phyloP scores from a whole-genome alignment of 2,329 filamentous ascomycete species.

The Allantophomopsis cytisporea region DNA sequence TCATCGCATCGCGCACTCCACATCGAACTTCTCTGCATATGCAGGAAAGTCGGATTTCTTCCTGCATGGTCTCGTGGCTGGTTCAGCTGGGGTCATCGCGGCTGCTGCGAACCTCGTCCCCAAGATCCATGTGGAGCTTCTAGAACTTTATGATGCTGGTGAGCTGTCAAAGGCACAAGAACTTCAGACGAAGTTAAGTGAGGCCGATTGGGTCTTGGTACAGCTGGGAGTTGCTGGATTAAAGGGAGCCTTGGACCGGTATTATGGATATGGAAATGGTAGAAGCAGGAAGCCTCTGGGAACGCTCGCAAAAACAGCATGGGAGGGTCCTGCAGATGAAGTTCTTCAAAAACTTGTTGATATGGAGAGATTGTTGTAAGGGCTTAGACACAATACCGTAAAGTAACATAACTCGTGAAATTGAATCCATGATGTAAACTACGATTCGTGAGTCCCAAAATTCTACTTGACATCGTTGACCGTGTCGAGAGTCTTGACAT shows the following conservation, averaged over 20 bases:
- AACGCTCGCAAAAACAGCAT: too few relatives aligned
- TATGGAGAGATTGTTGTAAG: slow-evolving; percentile 36
- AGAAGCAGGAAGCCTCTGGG: slow-evolving; percentile 26
- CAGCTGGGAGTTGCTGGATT: slow-evolving; percentile 48
- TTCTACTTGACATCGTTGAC: too few relatives aligned
- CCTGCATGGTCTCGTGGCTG: slow-evolving; percentile 42
- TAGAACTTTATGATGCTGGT: slow-evolving; percentile 40
- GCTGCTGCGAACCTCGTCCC: slow-evolving; percentile 51
- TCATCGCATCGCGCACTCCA: slow-evolving; percentile 24
- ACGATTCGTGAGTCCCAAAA: too few relatives aligned
- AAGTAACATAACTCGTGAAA: too few relatives aligned
- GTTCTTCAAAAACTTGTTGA: slow-evolving; percentile 5
- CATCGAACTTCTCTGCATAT: background rate
- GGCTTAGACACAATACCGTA: too few relatives aligned
- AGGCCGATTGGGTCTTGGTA: slow-evolving; percentile 52
- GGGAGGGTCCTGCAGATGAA: slow-evolving; percentile 22
- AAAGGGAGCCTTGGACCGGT: slow-evolving; percentile 34
- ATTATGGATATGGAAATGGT: slow-evolving; percentile 21
- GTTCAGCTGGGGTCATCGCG: slow-evolving; percentile 45
- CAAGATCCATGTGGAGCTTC: slow-evolving; percentile 41
- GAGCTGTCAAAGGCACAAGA: slow-evolving; percentile 41
- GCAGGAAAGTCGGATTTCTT: slow-evolving; percentile 60
- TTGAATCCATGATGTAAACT: too few relatives aligned
- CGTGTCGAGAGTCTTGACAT: too few relatives aligned
- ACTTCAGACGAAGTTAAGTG: slow-evolving; percentile 46